Conservation (phyloP, 176 grass and related monocot genomes). For the Ampelocalamus luodianensis region DNA sequence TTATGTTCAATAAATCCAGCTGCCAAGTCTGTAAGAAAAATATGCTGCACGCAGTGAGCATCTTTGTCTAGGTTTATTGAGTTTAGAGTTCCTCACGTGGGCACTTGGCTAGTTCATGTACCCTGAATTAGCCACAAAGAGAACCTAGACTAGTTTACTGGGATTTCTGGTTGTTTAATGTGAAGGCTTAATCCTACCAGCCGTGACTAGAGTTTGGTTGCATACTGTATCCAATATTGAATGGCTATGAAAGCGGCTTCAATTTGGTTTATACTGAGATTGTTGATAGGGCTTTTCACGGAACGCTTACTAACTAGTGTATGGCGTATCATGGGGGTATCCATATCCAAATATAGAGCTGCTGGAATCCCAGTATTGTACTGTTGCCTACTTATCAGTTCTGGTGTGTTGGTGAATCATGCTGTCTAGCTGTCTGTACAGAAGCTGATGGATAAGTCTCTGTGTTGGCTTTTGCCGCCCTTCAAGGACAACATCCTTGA, state of each 20-base stretch:
- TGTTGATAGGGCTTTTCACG: background rate
- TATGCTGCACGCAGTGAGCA: background rate
- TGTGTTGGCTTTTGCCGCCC: too few relatives aligned
- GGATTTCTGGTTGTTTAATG: background rate
- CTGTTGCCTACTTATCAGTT: background rate
- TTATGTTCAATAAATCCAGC: background rate
- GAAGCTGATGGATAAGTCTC: too few relatives aligned
- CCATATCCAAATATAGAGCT: background rate
- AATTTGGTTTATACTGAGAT: slow-evolving; percentile 4
- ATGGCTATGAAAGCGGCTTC: background rate
- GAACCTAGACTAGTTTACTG: background rate
- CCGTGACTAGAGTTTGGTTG: background rate
- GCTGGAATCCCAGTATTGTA: background rate
- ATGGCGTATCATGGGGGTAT: background rate
- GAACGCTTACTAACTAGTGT: background rate
- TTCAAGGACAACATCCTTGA: too few relatives aligned
- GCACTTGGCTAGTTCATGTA: background rate
- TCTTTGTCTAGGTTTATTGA: background rate
- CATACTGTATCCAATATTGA: background rate
- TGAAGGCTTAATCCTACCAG: background rate
- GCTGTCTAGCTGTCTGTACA: background rate
- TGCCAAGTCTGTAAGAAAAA: background rate
- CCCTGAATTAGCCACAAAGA: background rate
- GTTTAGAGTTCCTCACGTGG: background rate
- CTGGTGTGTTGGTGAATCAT: background rate